Evolutionary conservation across 2,329 filamentous ascomycete species (phyloP).

Genomic region (Aspergillus terreus): DNA sequence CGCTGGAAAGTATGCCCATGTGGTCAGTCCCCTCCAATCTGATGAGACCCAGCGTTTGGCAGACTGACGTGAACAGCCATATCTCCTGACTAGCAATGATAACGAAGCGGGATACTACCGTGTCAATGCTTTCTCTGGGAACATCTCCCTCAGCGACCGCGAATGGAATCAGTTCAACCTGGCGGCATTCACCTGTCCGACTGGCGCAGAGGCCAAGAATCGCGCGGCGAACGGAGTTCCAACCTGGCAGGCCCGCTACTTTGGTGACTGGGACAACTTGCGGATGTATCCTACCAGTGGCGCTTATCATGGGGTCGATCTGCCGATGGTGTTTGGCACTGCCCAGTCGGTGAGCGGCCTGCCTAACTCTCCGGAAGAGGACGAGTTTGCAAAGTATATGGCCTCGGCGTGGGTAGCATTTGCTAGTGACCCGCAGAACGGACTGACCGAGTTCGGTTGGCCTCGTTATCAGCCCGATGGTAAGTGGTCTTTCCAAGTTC

Average conservation of each 20-base stretch:
- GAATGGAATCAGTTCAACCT: conserved; percentile 41
- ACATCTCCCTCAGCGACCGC: conserved; percentile 36
- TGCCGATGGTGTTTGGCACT: conserved; percentile 48
- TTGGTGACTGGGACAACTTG: conserved; percentile 50
- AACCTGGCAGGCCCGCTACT: conserved; percentile 47
- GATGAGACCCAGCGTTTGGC: too few relatives aligned
- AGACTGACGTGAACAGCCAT: conserved; percentile 23
- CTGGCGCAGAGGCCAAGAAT: conserved; percentile 35
- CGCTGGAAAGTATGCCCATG: conserved; percentile 35
- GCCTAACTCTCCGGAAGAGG: conserved; percentile 27
- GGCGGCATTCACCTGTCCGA: conserved; percentile 48
- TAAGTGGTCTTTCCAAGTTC: conserved; percentile 3
- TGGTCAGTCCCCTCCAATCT: conserved; percentile 18
- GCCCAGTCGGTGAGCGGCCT: conserved; percentile 40
- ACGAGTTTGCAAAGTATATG: conserved; percentile 33
- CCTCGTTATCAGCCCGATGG: conserved; percentile 27
- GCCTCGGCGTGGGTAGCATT: conserved; percentile 43
- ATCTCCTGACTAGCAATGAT: conserved; percentile 43
- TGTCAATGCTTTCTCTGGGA: conserved; percentile 40
- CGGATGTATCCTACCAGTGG: conserved; percentile 45
- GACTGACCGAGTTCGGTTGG: conserved; percentile 37
- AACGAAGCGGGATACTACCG: conserved; percentile 50
- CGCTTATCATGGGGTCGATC: conserved; percentile 49
- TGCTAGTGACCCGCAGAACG: conserved; percentile 33
- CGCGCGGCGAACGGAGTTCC: conserved; percentile 34